phyloP scores from a whole-genome alignment of 2,329 filamentous ascomycete species.

The Calonectria pauciramosa region DNA sequence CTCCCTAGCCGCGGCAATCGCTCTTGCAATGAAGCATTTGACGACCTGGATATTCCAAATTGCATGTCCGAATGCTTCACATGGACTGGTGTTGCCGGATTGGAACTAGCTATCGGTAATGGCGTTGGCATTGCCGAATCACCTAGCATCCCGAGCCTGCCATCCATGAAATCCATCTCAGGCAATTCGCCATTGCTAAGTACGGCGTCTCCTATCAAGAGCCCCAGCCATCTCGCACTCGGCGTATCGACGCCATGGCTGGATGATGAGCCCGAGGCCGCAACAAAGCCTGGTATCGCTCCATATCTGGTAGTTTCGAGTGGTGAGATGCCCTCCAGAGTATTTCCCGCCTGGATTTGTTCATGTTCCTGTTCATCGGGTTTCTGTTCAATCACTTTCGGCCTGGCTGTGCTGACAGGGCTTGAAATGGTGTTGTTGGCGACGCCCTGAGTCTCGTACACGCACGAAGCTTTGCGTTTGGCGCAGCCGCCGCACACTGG shows the following conservation, averaged over 20 bases:
- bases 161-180: neutral
- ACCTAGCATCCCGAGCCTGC: slow-evolving; percentile 4
- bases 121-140: slow-evolving; percentile 13
- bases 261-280: slow-evolving; percentile 2
- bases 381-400: no score
- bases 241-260: slow-evolving; percentile 8
- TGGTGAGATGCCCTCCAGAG: neutral
- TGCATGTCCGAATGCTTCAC: neutral
- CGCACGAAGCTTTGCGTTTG: slow-evolving; percentile 5
- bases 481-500: slow-evolving; percentile 31
- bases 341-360: neutral
- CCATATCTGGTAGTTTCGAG: neutral
- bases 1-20: neutral
- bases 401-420: neutral
- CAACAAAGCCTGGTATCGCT: neutral
- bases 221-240: slow-evolving; percentile 34
- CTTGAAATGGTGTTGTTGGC: neutral
- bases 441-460: neutral
- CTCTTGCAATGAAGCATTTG: slow-evolving; percentile 9
- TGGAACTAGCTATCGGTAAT: neutral
- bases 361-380: neutral
- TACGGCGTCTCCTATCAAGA: slow-evolving; percentile 29
- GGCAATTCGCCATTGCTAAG: neutral
- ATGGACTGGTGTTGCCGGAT: neutral
- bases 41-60: neutral